Conservation (phyloP, 2,329 filamentous ascomycete genomes). For the Trichoderma atroviride region DNA sequence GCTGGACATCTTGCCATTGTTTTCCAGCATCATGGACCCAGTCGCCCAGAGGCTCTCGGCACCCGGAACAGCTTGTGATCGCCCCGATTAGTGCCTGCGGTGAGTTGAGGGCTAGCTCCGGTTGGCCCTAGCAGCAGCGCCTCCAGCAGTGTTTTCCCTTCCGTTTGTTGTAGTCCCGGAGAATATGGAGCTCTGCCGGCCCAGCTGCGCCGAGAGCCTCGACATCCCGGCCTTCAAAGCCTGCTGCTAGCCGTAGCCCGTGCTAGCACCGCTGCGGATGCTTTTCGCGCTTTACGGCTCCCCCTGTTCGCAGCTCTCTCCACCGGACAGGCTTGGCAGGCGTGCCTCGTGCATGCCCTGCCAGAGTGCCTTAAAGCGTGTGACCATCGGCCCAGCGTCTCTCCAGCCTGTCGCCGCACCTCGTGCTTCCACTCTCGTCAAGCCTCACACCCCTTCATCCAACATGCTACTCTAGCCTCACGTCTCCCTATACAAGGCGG, state of each 20-base stretch:
- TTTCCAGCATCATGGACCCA: not conserved
- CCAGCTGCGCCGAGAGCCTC: not conserved
- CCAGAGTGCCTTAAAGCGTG: constrained; percentile 22
- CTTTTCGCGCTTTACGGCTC: not conserved
- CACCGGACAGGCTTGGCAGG: constrained; percentile 9
- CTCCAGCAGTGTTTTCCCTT: not conserved
- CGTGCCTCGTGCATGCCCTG: constrained; percentile 7
- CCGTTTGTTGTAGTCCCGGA: not conserved
- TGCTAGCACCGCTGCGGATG: not conserved
- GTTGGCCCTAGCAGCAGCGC: constrained; percentile 12
- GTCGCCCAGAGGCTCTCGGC: not conserved
- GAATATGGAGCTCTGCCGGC: constrained; percentile 2
- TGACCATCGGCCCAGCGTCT: constrained; percentile 22
- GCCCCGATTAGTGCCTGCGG: not conserved
- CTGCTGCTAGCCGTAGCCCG: not conserved
- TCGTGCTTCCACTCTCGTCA: constrained; percentile 14
- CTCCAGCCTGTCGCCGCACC: constrained; percentile 20
- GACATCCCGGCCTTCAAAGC: not conserved
- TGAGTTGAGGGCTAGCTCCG: not conserved
- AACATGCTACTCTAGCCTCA: constrained; percentile 6
- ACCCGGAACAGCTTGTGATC: constrained; percentile 7
- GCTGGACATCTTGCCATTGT: not conserved
- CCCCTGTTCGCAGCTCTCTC: constrained; percentile 15
- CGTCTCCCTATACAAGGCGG: not conserved
- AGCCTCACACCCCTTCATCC: constrained; percentile 11